These are phyloP conservation scores for Phalaenopsis hybrid DNA, from an alignment of 116 monocot genomes.

Conservation along the genomic window DNA sequence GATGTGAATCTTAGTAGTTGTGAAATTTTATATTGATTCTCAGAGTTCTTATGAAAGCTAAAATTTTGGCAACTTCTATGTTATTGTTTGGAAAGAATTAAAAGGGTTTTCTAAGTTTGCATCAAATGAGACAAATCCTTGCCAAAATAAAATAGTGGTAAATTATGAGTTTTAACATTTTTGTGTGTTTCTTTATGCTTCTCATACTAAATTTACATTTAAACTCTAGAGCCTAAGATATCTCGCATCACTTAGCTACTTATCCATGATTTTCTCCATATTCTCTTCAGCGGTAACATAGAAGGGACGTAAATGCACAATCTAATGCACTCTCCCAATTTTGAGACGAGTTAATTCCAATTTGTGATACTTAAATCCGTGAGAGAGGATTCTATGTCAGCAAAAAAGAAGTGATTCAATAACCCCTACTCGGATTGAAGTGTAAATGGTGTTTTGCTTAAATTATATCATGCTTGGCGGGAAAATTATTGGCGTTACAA, in stretches of 20 bases:
- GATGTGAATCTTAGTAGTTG: neutral
- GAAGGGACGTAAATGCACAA: too few relatives aligned
- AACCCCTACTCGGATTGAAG: neutral
- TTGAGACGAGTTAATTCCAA: neutral
- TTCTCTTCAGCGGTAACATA: neutral
- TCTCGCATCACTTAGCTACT: neutral
- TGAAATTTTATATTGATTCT: neutral
- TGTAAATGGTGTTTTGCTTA: neutral
- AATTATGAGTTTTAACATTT: neutral
- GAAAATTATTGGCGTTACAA: neutral
- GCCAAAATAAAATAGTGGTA: neutral
- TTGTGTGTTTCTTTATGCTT: neutral
- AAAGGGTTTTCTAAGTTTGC: neutral
- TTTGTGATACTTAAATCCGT: too few relatives aligned
- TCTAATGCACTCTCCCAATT: too few relatives aligned
- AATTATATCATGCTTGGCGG: neutral
- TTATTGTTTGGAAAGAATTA: neutral
- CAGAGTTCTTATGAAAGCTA: neutral
- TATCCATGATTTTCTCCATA: neutral
- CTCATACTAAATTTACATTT: neutral
- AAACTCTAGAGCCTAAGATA: neutral
- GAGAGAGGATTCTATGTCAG: neutral
- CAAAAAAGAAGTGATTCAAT: neutral
- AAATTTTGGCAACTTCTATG: neutral
- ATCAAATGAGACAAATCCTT: neutral